Percentiles rank a stretch among this genome's conserved stretches.
Conservation (phyloP, 768 basidiomycete species). For the Naematelia aurantialba region DNA sequence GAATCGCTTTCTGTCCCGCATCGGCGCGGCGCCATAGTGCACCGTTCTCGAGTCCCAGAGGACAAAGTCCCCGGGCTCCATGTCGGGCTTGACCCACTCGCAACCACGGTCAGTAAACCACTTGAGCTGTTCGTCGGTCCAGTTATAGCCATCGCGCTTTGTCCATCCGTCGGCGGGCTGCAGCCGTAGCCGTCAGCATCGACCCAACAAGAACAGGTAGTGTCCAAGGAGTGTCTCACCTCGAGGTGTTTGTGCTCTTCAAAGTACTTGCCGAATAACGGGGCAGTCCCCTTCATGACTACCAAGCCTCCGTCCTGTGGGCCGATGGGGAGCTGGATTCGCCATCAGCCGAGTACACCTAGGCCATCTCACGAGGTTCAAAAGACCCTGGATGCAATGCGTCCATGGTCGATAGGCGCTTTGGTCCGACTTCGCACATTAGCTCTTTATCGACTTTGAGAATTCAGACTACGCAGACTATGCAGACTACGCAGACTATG, state of each 20-base stretch:
- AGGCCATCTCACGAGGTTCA: slow-evolving; percentile 25
- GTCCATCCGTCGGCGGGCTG: slow-evolving; percentile 14
- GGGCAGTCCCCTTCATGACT: slow-evolving; percentile 11
- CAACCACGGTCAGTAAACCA: slow-evolving; percentile 48
- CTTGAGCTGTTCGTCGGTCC: slow-evolving; percentile 20
- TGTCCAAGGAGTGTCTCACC: background rate
- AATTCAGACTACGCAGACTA: too few species aligned
- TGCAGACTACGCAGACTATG: too few species aligned
- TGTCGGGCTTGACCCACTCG: slow-evolving; percentile 34
- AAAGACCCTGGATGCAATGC: slow-evolving; percentile 42
- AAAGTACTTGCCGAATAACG: slow-evolving; percentile 5
- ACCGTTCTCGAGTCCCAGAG: slow-evolving; percentile 37
- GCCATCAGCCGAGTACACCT: background rate
- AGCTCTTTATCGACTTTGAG: too few species aligned
- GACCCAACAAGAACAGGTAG: background rate
- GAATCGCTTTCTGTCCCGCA: slow-evolving; percentile 17
- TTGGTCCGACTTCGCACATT: slow-evolving; percentile 14
- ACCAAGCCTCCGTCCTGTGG: slow-evolving; percentile 33
- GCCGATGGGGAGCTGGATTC: slow-evolving; percentile 18
- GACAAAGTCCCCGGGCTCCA: slow-evolving; percentile 39
- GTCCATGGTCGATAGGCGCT: slow-evolving; percentile 16
- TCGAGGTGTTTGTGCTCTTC: slow-evolving; percentile 14
- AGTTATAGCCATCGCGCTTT: slow-evolving; percentile 16
- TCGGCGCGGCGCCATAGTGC: slow-evolving; percentile 37
- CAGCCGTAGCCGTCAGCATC: background rate